Evolutionary conservation across 768 basidiomycete genomes (phyloP).

Genomic region (Tephrocybe sp.): DNA sequence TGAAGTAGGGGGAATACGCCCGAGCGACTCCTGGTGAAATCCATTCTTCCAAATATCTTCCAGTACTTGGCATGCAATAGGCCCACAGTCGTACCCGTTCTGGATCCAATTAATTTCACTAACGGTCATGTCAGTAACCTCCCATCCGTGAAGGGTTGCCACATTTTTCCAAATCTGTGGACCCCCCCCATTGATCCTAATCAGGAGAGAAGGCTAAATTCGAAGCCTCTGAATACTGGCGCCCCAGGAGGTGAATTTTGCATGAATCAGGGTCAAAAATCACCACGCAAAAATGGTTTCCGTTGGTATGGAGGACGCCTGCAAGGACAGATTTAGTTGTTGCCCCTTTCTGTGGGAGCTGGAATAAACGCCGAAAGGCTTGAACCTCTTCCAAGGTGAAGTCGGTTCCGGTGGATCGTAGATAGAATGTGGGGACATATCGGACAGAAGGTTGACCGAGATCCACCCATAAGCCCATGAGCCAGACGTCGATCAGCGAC

Average conservation of each 20-base stretch:
- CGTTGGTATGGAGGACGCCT: neutral
- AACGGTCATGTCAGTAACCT: neutral
- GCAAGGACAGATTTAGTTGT: too few relatives aligned
- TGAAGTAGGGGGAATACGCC: too few relatives aligned
- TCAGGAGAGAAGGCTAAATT: neutral
- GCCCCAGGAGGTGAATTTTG: conserved; percentile 6
- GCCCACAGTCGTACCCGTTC: conserved; percentile 15
- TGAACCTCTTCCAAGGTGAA: neutral
- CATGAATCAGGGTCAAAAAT: neutral
- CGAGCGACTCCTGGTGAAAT: neutral
- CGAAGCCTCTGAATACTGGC: neutral
- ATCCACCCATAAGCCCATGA: neutral
- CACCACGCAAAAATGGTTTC: conserved; percentile 7
- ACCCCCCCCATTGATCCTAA: neutral
- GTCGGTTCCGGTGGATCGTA: neutral
- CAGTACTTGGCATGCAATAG: conserved; percentile 7
- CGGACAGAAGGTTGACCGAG: neutral
- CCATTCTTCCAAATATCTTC: conserved; percentile 9
- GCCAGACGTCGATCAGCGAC: conserved; percentile 1
- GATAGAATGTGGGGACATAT: conserved; percentile 2
- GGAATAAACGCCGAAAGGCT: neutral
- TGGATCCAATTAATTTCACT: conserved; percentile 5
- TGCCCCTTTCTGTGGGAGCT: neutral
- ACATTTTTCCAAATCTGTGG: conserved; percentile 2
- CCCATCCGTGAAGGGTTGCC: conserved; percentile 2